A percentile compares a stretch with the other conserved stretches of the same genome.
phyloP scores from a whole-genome alignment of 1,139 yeast genomes.

The Kurtzmaniella quercitrusa region DNA sequence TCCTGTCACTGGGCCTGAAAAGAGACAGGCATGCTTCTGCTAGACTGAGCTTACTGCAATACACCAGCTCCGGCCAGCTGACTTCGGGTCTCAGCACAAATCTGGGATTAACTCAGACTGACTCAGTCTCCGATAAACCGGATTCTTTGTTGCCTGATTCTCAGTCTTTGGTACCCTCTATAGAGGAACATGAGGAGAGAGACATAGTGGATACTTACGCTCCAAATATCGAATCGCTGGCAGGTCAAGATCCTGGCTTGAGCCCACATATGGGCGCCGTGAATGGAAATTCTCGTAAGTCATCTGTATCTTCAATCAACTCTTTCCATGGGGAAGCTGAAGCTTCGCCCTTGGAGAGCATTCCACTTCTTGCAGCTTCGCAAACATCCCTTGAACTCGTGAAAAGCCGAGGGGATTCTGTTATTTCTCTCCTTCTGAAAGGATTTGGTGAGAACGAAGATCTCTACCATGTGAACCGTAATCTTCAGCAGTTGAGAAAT shows the following conservation, averaged over 20 bases:
- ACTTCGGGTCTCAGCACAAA: not conserved
- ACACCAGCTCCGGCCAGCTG: not conserved
- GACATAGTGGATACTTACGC: constrained; percentile 13
- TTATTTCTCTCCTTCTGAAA: constrained; percentile 26
- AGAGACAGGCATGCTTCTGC: not conserved
- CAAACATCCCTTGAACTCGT: constrained; percentile 20
- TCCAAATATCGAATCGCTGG: not conserved
- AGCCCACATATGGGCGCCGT: constrained; percentile 1
- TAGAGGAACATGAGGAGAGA: constrained; percentile 10
- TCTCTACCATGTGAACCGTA: constrained; percentile 17
- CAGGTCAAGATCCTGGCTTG: not conserved
- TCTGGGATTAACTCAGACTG: not conserved
- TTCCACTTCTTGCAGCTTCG: constrained; percentile 34
- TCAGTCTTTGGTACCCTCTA: not conserved
- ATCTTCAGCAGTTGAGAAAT: constrained; percentile 26
- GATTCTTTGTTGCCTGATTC: not conserved
- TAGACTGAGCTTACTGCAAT: not conserved
- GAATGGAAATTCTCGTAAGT: constrained; percentile 12
- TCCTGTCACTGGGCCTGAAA: not conserved
- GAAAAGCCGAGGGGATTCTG: constrained; percentile 13
- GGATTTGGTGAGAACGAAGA: constrained; percentile 16
- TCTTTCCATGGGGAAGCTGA: constrained; percentile 16
- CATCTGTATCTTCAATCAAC: constrained; percentile 23
- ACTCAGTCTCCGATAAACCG: not conserved
- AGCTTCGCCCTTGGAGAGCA: constrained; percentile 27